Evolutionary conservation across 1,284 basidiomycete genomes (phyloP).

Genomic region (Filobasidium uniguttulatum): DNA sequence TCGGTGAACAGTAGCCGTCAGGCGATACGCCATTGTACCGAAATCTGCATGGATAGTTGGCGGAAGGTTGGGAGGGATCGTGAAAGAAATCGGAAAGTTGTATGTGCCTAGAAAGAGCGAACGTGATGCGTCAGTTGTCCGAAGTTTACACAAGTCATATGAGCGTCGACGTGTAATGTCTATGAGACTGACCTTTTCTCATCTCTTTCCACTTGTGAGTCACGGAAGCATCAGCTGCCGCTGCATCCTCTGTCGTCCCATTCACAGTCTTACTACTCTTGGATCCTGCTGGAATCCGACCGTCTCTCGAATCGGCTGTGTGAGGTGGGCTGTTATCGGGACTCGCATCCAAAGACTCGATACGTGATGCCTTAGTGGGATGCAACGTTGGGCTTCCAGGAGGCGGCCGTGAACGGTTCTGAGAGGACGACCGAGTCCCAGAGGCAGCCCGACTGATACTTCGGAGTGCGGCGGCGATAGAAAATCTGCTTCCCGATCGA

Average conservation of each 20-base stretch:
- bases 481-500: conserved; percentile 27
- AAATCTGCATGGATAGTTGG: conserved; percentile 66
- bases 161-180: too few species aligned
- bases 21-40: conserved; percentile 63
- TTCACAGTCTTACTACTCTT: conserved; percentile 36
- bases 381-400: too few species aligned
- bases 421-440: neutral
- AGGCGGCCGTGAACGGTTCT: too few species aligned
- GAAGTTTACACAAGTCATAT: neutral
- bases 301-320: conserved; percentile 25
- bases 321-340: too few species aligned
- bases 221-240: conserved; percentile 36
- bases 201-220: conserved; percentile 71
- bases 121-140: neutral
- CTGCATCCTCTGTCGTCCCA: conserved; percentile 40
- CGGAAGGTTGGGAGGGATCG: conserved; percentile 65
- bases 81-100: conserved; percentile 84
- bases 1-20: conserved; percentile 71
- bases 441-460: conserved; percentile 25
- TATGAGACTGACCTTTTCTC: conserved; percentile 53
- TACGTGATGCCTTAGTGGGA: too few species aligned
- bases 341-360: too few species aligned
- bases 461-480: conserved; percentile 32
- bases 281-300: conserved; percentile 31
- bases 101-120: conserved; percentile 53